Evolutionary conservation across 768 basidiomycete genomes (phyloP).

Genomic region (Mycena vitilis): DNA sequence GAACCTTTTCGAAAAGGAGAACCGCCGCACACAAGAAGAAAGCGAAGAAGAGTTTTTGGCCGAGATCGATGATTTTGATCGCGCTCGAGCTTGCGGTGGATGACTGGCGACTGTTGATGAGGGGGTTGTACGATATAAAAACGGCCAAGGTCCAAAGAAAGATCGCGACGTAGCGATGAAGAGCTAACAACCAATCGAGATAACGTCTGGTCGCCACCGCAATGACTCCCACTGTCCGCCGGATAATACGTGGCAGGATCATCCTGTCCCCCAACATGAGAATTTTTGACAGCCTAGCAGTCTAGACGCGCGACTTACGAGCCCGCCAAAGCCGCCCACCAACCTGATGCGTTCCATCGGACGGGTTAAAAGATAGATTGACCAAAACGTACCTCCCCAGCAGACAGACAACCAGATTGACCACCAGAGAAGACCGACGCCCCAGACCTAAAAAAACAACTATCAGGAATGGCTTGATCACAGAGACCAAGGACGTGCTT

Average conservation of each 20-base stretch:
- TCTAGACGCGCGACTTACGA: conserved; percentile 59
- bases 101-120: conserved; percentile 63
- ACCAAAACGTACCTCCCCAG: conserved; percentile 58
- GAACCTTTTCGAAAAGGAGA: conserved; percentile 77
- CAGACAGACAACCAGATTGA: conserved; percentile 85
- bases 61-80: conserved; percentile 59
- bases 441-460: conserved; percentile 61
- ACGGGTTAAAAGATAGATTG: neutral
- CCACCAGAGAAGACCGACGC: conserved; percentile 77
- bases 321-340: conserved; percentile 80
- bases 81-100: conserved; percentile 45
- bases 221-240: conserved; percentile 77
- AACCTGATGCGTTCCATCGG: conserved; percentile 54
- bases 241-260: conserved; percentile 64
- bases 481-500: conserved; percentile 49
- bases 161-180: conserved; percentile 75
- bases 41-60: conserved; percentile 79
- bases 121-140: conserved; percentile 81
- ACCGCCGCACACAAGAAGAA: conserved; percentile 75
- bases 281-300: conserved; percentile 29
- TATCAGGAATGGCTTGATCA: conserved; percentile 1
- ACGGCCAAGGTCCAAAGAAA: conserved; percentile 72
- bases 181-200: conserved; percentile 79
- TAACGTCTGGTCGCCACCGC: conserved; percentile 79
- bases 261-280: conserved; percentile 46